These are phyloP conservation scores for Kockiozyma suomiensis DNA, from an alignment of 805 yeast species.

Conservation along the genomic window DNA sequence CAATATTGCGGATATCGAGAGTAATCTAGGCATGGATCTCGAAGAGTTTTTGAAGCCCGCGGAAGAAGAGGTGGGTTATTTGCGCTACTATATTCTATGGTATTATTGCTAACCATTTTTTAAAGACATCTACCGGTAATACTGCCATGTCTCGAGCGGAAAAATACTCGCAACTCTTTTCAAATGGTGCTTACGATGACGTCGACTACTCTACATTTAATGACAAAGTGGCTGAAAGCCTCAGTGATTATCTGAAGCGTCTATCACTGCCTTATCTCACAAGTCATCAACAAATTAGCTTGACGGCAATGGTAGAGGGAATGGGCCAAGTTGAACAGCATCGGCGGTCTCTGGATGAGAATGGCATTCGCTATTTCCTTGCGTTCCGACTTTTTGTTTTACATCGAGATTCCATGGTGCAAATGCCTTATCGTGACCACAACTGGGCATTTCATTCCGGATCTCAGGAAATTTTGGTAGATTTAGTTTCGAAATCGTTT, in stretches of 20 bases:
- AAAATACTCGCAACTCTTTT: conserved; percentile 21
- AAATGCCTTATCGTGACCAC: conserved; percentile 75
- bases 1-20: conserved; percentile 41
- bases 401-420: conserved; percentile 53
- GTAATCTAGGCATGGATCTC: conserved; percentile 38
- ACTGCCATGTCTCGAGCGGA: conserved; percentile 19
- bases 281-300: conserved; percentile 87
- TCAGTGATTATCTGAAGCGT: conserved; percentile 63
- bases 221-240: conserved; percentile 48
- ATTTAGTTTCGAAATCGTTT: conserved; percentile 51
- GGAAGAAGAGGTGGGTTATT: conserved; percentile 7
- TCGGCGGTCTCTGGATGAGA: conserved; percentile 52
- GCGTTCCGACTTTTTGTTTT: conserved; percentile 44
- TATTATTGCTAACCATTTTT: neutral
- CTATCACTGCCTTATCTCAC: conserved; percentile 77
- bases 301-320: conserved; percentile 69
- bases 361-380: conserved; percentile 64
- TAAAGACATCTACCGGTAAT: neutral
- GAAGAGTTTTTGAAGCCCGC: conserved; percentile 40
- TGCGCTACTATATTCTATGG: too few relatives aligned
- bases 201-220: conserved; percentile 44
- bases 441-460: conserved; percentile 87
- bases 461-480: conserved; percentile 67
- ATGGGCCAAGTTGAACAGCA: conserved; percentile 57
- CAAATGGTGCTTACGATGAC: conserved; percentile 4